phyloP scores from a whole-genome alignment of 192 early-diverging fungal genomes.

The Podila verticillata region DNA sequence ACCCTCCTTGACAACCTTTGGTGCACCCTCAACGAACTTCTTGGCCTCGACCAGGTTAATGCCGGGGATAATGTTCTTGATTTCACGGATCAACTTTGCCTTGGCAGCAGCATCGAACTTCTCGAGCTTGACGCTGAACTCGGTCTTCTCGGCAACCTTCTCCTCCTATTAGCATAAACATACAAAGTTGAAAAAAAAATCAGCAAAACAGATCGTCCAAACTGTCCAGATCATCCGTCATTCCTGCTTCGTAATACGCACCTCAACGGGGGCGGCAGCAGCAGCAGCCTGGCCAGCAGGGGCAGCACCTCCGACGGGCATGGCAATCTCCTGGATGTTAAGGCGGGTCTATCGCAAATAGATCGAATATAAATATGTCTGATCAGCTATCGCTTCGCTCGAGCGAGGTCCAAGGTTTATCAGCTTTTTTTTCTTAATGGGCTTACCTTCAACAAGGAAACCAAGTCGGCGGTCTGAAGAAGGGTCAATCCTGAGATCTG shows the following conservation, averaged over 20 bases:
- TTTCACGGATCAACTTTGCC: slow-evolving; percentile 98
- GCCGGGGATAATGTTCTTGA: slow-evolving; percentile 92
- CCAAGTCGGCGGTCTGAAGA: slow-evolving; percentile 92
- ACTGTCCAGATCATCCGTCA: not conserved
- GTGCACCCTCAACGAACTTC: slow-evolving; percentile 98
- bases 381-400: slow-evolving; percentile 12
- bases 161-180: slow-evolving; percentile 65
- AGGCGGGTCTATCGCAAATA: slow-evolving; percentile 68
- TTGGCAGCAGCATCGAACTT: slow-evolving; percentile 94
- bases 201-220: not conserved
- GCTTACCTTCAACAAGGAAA: slow-evolving; percentile 87
- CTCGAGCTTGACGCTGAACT: slow-evolving; percentile 95
- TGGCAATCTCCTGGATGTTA: slow-evolving; percentile 92
- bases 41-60: slow-evolving; percentile 98
- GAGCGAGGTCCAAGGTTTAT: not conserved
- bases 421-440: not conserved
- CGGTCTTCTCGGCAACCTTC: slow-evolving; percentile 91
- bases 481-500: slow-evolving; percentile 91
- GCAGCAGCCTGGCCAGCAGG: slow-evolving; percentile 68
- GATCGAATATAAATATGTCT: not conserved
- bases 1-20: slow-evolving; percentile 94
- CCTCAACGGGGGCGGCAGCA: slow-evolving; percentile 73
- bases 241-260: slow-evolving; percentile 19
- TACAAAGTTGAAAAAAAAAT: not conserved
- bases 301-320: slow-evolving; percentile 79